Base-by-base conservation (phyloP, 2,329 filamentous ascomycete genomes). In the Ophiosphaerella korrae region DNA sequence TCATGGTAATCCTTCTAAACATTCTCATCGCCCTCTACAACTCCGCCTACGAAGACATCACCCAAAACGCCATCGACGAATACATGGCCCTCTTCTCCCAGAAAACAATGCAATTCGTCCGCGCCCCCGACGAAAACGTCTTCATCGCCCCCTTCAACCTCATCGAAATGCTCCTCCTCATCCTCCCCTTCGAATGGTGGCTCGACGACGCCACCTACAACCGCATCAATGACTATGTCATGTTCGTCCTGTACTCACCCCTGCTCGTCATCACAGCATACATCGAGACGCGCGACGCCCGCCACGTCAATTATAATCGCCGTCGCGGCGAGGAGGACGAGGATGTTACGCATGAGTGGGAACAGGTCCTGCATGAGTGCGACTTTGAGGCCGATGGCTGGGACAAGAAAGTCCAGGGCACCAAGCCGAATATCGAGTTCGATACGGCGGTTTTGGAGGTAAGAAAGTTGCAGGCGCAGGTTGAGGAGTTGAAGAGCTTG, bases 1-100 rank as follows among this genome's bases (percentile, higher is more conserved):
- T 99, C 66, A 97, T 96, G 88, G 92, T 94, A 57, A 82, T 99
- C 49, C 80, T 97, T 23, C 84, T 99, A 61, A 99, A 99, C 73
- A 91, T 99, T 64, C 85, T 99, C 50, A 97, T 99, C 68, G 94
- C 94, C 0, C 84, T 99, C 6, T 99, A 97, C 79, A 97, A 97
- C 76, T 93, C 88, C 40, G 92, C 94, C 2, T 97, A 99, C 71
- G 89, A 95, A 68, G 92, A 96, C 73, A 95, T 97, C 52, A 95
- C 92, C 64, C 87, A 89, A 39, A 89, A 99, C 68, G 92, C 94
- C 4, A 88, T 91, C 59, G 94, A 99, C 73, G 94, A 99, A 74
- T 99, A 92, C 75, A 87, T 99, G 71, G 93, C 92, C 0, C 83
- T 97, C 3, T 97, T 96, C 75, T 84, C 90, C 0, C 89, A 95